phyloP scores from a whole-genome alignment of 345 rosid genomes.

The Geranium brycei region DNA sequence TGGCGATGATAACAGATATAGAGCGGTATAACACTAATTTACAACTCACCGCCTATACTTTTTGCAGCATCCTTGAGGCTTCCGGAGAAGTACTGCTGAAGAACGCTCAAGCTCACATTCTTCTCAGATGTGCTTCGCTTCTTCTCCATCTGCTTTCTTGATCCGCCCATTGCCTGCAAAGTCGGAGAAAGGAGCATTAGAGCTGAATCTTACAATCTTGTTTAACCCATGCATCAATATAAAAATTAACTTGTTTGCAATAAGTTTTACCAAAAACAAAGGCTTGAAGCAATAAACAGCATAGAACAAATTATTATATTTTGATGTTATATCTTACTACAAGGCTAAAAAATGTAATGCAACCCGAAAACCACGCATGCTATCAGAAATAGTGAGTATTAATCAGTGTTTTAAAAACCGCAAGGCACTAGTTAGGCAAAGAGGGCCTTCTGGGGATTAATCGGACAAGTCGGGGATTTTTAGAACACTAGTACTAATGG shows the following conservation, averaged over 20 bases:
- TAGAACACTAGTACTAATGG: too few species aligned
- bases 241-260: background rate
- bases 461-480: too few species aligned
- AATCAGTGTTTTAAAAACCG: too few species aligned
- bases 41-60: constrained; percentile 75
- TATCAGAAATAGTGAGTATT: too few species aligned
- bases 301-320: too few species aligned
- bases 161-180: constrained; percentile 28
- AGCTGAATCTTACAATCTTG: background rate
- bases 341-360: too few species aligned
- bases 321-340: too few species aligned
- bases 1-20: background rate
- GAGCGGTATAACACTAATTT: background rate
- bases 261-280: too few species aligned
- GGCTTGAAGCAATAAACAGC: too few species aligned
- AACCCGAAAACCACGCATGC: too few species aligned
- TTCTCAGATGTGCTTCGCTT: constrained; percentile 71
- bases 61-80: constrained; percentile 94
- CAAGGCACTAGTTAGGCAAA: too few species aligned
- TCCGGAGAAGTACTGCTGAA: constrained; percentile 81
- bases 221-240: background rate
- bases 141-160: constrained; percentile 42
- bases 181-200: constrained; percentile 2
- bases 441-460: too few species aligned
- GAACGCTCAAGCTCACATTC: constrained; percentile 73